Conservation (phyloP, 2,329 filamentous ascomycete genomes). For the Exophiala sp. region DNA sequence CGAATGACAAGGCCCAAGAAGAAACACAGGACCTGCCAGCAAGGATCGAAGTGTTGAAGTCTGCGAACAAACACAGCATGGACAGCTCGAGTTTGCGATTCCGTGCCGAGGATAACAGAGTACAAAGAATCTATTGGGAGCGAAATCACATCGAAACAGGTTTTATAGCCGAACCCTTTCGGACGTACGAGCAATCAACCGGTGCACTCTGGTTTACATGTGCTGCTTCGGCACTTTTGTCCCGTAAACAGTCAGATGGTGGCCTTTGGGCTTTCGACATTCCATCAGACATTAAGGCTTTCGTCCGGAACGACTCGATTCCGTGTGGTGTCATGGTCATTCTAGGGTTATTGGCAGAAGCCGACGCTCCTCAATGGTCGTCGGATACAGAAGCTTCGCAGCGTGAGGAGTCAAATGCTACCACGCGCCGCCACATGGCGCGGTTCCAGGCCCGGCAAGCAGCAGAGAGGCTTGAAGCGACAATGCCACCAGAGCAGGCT, state of each 20-base stretch:
- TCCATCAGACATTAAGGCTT: conserved; percentile 26
- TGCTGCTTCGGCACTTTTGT: conserved; percentile 26
- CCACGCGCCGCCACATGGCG: conserved; percentile 18
- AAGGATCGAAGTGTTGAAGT: conserved; percentile 26
- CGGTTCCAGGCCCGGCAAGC: conserved; percentile 24
- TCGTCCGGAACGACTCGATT: conserved; percentile 28
- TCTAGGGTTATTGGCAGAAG: conserved; percentile 28
- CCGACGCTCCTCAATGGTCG: conserved; percentile 31
- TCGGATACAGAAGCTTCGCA: conserved; percentile 7
- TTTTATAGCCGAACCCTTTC: conserved; percentile 17
- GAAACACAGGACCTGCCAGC: conserved; percentile 21
- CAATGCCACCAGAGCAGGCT: conserved; percentile 31
- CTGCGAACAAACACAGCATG: conserved; percentile 23
- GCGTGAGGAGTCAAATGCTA: conserved; percentile 14
- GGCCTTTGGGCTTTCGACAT: conserved; percentile 29
- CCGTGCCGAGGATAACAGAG: conserved; percentile 26
- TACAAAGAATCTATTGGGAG: conserved; percentile 30
- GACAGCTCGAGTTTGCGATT: conserved; percentile 31
- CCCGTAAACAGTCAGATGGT: conserved; percentile 19
- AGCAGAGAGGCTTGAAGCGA: conserved; percentile 24
- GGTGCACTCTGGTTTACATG: conserved; percentile 31
- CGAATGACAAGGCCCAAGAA: conserved; percentile 17
- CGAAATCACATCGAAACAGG: conserved; percentile 27
- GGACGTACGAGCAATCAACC: conserved; percentile 11
- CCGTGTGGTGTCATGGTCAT: conserved; percentile 32